phyloP scores from a whole-genome alignment of 495 filamentous ascomycete species.

The Aspergillus affinis region DNA sequence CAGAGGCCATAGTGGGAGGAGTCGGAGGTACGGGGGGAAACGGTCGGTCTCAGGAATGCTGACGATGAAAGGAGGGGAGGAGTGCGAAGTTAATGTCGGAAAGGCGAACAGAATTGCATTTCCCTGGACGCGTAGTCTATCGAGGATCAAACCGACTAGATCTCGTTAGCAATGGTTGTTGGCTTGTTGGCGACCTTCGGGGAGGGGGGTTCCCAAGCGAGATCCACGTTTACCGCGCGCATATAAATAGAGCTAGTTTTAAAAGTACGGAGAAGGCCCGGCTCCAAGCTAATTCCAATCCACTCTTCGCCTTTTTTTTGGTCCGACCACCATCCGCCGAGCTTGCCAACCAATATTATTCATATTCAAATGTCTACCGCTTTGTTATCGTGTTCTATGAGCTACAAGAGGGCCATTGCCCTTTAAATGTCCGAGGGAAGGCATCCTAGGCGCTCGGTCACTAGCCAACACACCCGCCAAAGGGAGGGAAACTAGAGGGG shows the following conservation, averaged over 20 bases:
- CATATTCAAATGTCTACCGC: neutral
- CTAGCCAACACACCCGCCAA: neutral
- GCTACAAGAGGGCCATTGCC: neutral
- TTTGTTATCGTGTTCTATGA: neutral
- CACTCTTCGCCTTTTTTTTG: neutral
- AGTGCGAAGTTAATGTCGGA: neutral
- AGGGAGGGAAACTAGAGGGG: neutral
- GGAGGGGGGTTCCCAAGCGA: neutral
- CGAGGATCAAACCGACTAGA: neutral
- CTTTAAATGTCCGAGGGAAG: neutral
- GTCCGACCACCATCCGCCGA: too few species aligned
- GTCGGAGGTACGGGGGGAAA: slow-evolving; percentile 7
- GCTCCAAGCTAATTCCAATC: neutral
- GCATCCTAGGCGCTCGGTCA: neutral
- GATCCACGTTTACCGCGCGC: slow-evolving; percentile 17
- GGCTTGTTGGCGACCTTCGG: neutral
- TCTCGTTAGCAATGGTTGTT: neutral
- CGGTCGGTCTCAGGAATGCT: slow-evolving; percentile 6
- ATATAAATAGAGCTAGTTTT: slow-evolving; percentile 9
- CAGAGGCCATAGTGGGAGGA: slow-evolving; percentile 40
- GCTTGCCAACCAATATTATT: too few species aligned
- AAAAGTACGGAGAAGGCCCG: slow-evolving; percentile 17
- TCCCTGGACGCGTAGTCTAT: neutral
- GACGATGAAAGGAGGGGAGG: neutral
- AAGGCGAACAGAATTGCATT: neutral